Base-by-base conservation (phyloP, 2,329 filamentous ascomycete genomes). In the Diaporthe caulivora region DNA sequence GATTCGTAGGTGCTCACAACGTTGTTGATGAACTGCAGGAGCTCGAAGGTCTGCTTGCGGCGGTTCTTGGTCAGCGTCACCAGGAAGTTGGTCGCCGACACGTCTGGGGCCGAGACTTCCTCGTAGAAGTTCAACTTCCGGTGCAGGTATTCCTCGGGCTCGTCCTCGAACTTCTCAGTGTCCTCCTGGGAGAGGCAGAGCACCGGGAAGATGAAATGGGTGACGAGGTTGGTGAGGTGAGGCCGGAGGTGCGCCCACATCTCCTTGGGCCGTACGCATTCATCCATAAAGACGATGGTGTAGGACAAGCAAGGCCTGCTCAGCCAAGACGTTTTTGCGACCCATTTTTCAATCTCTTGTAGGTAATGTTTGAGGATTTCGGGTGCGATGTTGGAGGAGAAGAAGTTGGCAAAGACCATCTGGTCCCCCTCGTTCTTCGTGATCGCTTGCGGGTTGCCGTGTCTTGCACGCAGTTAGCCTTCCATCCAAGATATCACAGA, bases 121-220 rank as follows among this genome's bases (percentile, higher is more conserved):
- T 99, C 97, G 82, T 97, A 99, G 81, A 96, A 98, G 84, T 98
- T 99, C 74, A 99, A 88, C 83, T 98, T 98, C 72, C 97, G 92
- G 86, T 99, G 97, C 53, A 99, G 91, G 81, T 98, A 99, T 83
- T 99, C 97, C 76, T 97, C 94, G 7, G 97, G 97, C 80, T 99
- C 95, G 17, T 95, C 93, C 80, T 97, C 92, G 80, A 99, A 99
- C 77, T 97, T 91, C 82, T 98, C 95, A 65, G 98, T 89, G 79
- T 99, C 97, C 75, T 98, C 96, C 76, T 95, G 91, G 26, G 93
- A 94, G 78, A 98, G 92, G 83, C 97, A 99, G 75, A 99, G 88
- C 34, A 99, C 93, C 0, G 97, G 97, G 87, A 99, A 99, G 77
- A 99, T 90, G 76, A 99, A 92, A 82, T 99, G 97, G 62, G 95